phyloP scores from a whole-genome alignment of 2,329 filamentous ascomycete genomes.

The Rhinocladiella mackenziei region DNA sequence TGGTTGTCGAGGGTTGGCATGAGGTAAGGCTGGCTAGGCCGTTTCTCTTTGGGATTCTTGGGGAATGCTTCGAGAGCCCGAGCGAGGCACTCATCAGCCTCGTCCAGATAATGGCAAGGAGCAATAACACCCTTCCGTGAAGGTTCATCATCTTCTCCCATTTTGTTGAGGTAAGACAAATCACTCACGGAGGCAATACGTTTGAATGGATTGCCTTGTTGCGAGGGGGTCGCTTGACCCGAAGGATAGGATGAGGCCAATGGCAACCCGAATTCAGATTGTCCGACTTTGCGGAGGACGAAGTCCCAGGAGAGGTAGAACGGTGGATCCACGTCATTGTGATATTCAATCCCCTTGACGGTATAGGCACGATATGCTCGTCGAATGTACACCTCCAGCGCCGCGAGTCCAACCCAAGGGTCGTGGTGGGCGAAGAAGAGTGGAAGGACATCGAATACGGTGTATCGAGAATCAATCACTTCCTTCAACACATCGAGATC shows the following conservation, averaged over 20 bases:
- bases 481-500: constrained; percentile 90
- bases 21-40: constrained; percentile 53
- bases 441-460: constrained; percentile 91
- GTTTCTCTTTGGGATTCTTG: constrained; percentile 53
- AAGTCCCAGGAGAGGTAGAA: constrained; percentile 94
- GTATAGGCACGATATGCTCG: constrained; percentile 95
- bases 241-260: constrained; percentile 76
- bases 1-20: constrained; percentile 71
- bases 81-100: constrained; percentile 79
- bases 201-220: constrained; percentile 64
- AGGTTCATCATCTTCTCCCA: constrained; percentile 63
- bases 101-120: constrained; percentile 88
- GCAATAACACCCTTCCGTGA: constrained; percentile 90
- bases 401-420: constrained; percentile 87
- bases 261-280: constrained; percentile 82
- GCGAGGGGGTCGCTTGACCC: constrained; percentile 69
- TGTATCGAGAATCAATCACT: constrained; percentile 97
- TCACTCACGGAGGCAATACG: constrained; percentile 94
- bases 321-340: constrained; percentile 68
- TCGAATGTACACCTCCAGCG: constrained; percentile 92
- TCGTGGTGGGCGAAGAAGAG: constrained; percentile 94
- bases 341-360: constrained; percentile 83
- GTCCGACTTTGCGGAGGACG: constrained; percentile 84
- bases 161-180: constrained; percentile 80
- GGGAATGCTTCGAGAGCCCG: constrained; percentile 84